A percentile compares a stretch with the other conserved stretches of the same genome.
Conservation (phyloP, 331 rosid genomes). For the Malus hybrid region DNA sequence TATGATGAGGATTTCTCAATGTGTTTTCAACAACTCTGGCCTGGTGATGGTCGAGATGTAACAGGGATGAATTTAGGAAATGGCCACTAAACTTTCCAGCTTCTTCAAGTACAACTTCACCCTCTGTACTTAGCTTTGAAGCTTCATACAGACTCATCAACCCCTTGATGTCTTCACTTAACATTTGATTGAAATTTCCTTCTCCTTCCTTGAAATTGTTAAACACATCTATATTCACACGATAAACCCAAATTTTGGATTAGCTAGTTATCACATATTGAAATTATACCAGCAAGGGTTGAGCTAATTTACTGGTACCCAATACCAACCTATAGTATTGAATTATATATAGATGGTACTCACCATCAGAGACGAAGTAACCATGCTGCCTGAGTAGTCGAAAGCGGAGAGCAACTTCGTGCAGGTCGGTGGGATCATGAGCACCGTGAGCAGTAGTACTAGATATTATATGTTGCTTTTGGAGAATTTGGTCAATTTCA, state of each 20-base stretch:
- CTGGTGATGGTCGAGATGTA: constrained; percentile 12
- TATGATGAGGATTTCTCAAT: constrained; percentile 34
- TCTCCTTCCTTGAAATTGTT: constrained; percentile 16
- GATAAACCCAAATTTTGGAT: no score
- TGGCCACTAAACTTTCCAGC: constrained; percentile 30
- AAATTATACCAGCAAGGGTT: no score
- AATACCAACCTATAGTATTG: no score
- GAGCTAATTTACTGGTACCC: no score
- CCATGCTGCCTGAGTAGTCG: constrained; percentile 62
- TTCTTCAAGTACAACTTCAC: constrained; percentile 43
- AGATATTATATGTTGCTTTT: not conserved
- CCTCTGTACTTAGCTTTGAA: constrained; percentile 42
- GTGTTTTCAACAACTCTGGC: constrained; percentile 21
- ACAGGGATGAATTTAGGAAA: constrained; percentile 17
- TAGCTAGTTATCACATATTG: not conserved
- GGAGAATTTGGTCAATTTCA: constrained; percentile 29
- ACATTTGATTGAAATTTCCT: constrained; percentile 14
- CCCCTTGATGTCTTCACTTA: constrained; percentile 22
- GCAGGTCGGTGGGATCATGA: constrained; percentile 9
- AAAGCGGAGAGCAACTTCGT: constrained; percentile 37
- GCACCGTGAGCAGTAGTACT: not conserved
- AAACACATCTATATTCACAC: constrained; percentile 22
- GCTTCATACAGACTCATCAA: constrained; percentile 53
- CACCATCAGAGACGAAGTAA: constrained; percentile 30
- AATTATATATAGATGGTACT: not conserved